phyloP scores from a whole-genome alignment of 495 filamentous ascomycete species.

The Xylaria sp. region DNA sequence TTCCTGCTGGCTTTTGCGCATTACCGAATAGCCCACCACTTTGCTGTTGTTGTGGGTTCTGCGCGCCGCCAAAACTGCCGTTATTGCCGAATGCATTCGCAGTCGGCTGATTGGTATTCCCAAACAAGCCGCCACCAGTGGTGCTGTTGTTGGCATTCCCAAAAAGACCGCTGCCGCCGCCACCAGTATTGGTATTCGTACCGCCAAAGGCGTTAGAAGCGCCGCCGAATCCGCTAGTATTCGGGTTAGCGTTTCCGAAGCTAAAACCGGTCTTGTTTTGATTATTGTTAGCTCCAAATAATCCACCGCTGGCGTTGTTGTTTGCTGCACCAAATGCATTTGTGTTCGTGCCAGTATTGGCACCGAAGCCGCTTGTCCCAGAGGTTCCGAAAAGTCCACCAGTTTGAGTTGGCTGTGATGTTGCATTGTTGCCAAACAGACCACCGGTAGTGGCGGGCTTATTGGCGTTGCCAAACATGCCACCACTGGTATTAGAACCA shows the following conservation, averaged over 20 bases:
- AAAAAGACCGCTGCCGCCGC: slow-evolving; percentile 51
- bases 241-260: slow-evolving; percentile 39
- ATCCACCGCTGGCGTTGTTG: slow-evolving; percentile 36
- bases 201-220: slow-evolving; percentile 43
- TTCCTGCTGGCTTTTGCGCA: slow-evolving; percentile 44
- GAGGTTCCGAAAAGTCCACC: slow-evolving; percentile 58
- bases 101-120: slow-evolving; percentile 51
- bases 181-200: slow-evolving; percentile 34
- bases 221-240: slow-evolving; percentile 41
- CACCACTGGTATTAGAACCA: slow-evolving; percentile 44
- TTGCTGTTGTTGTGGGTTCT: slow-evolving; percentile 60
- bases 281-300: slow-evolving; percentile 49
- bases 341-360: slow-evolving; percentile 31
- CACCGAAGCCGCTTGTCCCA: slow-evolving; percentile 30
- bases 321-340: slow-evolving; percentile 42
- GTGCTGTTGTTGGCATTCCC: slow-evolving; percentile 40
- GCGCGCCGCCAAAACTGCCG: slow-evolving; percentile 38
- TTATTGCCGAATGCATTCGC: slow-evolving; percentile 32
- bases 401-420: slow-evolving; percentile 39
- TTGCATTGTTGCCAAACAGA: slow-evolving; percentile 55
- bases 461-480: slow-evolving; percentile 52
- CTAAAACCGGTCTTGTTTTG: slow-evolving; percentile 50
- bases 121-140: slow-evolving; percentile 53
- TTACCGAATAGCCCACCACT: slow-evolving; percentile 69
- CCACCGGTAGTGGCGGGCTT: slow-evolving; percentile 53